Base-by-base conservation (phyloP, 768 basidiomycete genomes). In the Rhodocollybia butyracea region DNA sequence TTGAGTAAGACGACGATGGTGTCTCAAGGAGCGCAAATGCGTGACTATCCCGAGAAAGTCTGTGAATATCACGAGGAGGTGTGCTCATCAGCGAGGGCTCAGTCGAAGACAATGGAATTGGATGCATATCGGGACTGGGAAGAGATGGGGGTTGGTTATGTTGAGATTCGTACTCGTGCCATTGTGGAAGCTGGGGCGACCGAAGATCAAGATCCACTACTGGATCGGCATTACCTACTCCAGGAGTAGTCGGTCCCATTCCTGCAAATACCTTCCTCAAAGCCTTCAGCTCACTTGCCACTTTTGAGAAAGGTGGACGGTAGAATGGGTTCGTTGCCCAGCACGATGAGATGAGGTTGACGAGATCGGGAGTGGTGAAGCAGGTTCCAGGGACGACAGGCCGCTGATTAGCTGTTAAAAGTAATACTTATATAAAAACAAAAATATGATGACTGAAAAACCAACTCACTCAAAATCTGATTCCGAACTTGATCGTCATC, bases 301-400 rank as follows among this genome's bases (percentile, higher is more conserved):
- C 70, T 26, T 69, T 61, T 17, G 72, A 65, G 61, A 90, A 91
- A 0, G 74, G 57, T 3, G 83, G 82, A 0, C 89, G 77, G n/a
- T 61, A 56, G 6, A 63, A 60, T 1, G 86, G 81, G 48, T 82
- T 73, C 2, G 68, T 71, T 42, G 75, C 67, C 88, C 89, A 91
- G 59, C 84, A 86, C 3, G 62, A 39, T 11, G 70, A 67, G 22
- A 91, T 68, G 45, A 88, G 69, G 8, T 76, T 68, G 61, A 72
- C 70, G 39, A 76, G 66, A 1, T 64, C 64, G 1, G 72, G 61
- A 2, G 67, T 67, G 45, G 66, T 63, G 58, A 74, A 61, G 50
- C 64, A 61, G 41, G 75, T 62, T 42, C 63, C 38, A 31, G 83
- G 82, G 19, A 86, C 66, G 2, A 69, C 46, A 2, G 85, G 84